A percentile compares a stretch with the other conserved stretches of the same genome.
These are phyloP conservation scores for Erythrobasidium hasegawianum DNA, from an alignment of 1,284 basidiomycete species.

Conservation along the genomic window DNA sequence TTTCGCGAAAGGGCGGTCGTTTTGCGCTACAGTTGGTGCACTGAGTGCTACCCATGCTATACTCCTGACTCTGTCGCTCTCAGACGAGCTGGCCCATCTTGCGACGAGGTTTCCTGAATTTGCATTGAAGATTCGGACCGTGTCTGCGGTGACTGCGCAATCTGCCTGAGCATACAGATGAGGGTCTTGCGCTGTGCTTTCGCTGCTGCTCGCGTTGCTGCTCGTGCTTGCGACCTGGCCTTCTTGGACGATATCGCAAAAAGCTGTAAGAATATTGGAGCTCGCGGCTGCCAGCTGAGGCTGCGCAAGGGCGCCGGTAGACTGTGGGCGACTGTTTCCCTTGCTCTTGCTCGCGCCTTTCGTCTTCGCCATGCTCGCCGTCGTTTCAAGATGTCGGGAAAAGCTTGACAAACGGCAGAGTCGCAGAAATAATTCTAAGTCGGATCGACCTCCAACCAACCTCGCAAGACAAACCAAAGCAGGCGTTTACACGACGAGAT, in stretches of 20 bases:
- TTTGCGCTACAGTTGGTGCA: neutral
- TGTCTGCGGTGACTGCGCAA: constrained; percentile 20
- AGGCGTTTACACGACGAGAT: too few relatives aligned
- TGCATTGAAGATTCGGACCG: constrained; percentile 19
- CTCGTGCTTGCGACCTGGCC: neutral
- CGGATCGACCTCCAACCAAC: too few relatives aligned
- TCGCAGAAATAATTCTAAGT: too few relatives aligned
- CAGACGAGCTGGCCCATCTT: constrained; percentile 24
- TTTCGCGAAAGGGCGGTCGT: constrained; percentile 8
- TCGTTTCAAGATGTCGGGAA: neutral
- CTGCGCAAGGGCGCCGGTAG: neutral
- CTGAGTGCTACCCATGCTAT: constrained; percentile 24
- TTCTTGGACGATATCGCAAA: neutral
- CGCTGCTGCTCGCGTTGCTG: neutral
- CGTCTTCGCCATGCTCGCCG: neutral
- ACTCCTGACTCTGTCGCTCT: constrained; percentile 2
- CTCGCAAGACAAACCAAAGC: too few relatives aligned
- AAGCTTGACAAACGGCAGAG: too few relatives aligned
- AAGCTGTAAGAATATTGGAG: neutral
- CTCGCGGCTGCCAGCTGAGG: neutral
- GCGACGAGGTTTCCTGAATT: constrained; percentile 15
- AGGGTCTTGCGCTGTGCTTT: neutral
- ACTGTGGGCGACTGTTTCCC: neutral
- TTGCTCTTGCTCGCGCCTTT: neutral
- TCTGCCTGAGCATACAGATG: constrained; percentile 24